These are phyloP conservation scores for Flaveria robusta DNA, from an alignment of 129 eudicot genomes.

Conservation along the genomic window DNA sequence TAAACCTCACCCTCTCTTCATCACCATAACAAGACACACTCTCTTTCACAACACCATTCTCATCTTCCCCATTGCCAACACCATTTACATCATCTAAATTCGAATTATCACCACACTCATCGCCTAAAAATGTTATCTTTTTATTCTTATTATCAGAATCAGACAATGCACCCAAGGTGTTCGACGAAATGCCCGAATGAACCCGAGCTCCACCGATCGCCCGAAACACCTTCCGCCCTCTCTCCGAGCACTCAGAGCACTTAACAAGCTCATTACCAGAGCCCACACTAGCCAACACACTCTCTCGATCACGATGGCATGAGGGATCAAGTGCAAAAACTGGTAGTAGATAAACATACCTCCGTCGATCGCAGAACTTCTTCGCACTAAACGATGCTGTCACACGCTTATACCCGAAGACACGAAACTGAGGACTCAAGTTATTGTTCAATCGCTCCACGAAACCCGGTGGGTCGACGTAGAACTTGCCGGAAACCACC, in stretches of 20 bases:
- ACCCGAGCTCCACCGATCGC: neutral
- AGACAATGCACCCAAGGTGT: slow-evolving; percentile 29
- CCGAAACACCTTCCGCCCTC: slow-evolving; percentile 56
- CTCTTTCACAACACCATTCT: slow-evolving; percentile 21
- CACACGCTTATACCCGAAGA: slow-evolving; percentile 80
- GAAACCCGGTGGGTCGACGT: slow-evolving; percentile 77
- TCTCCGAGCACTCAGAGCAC: slow-evolving; percentile 82
- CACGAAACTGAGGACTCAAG: slow-evolving; percentile 57
- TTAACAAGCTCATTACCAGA: slow-evolving; percentile 71
- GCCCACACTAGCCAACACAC: slow-evolving; percentile 80
- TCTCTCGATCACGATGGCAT: slow-evolving; percentile 73
- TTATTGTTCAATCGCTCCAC: slow-evolving; percentile 59
- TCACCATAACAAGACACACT: slow-evolving; percentile 59
- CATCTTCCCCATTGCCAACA: neutral
- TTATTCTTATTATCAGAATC: neutral
- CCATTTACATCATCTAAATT: no score
- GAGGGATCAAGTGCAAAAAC: slow-evolving; percentile 69
- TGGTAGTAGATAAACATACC: slow-evolving; percentile 92
- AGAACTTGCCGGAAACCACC: slow-evolving; percentile 84
- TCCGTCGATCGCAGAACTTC: slow-evolving; percentile 79
- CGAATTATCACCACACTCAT: neutral
- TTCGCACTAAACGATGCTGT: slow-evolving; percentile 72
- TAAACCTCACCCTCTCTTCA: slow-evolving; percentile 73
- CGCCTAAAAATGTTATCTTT: slow-evolving; percentile 10
- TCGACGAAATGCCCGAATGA: slow-evolving; percentile 49